Conservation (phyloP, 139 green algal genomes). For the Coelastrella sp. region DNA sequence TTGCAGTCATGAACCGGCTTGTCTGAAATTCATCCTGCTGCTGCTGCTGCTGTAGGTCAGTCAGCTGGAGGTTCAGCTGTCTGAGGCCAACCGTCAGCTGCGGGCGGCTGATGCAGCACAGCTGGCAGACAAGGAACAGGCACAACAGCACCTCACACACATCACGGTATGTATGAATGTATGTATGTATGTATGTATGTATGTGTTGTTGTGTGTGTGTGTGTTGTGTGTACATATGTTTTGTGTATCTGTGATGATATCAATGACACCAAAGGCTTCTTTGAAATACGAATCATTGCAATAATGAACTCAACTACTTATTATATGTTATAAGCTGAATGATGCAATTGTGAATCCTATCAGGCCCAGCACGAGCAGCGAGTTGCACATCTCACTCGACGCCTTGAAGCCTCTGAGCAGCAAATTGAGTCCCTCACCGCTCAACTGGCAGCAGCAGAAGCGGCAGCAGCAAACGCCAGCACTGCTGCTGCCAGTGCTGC, state of each 20-base stretch:
- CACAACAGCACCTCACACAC: slow-evolving; percentile 30
- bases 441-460: slow-evolving; percentile 39
- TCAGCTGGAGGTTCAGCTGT: not conserved
- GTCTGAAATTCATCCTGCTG: not conserved
- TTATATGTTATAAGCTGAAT: too few species aligned
- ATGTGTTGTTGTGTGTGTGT: not conserved
- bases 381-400: not conserved
- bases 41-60: slow-evolving; percentile 20
- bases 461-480: slow-evolving; percentile 17
- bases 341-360: not conserved
- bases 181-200: not conserved
- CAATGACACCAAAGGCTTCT: too few species aligned
- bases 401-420: not conserved
- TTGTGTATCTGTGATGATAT: not conserved
- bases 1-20: too few species aligned
- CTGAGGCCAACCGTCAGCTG: slow-evolving; percentile 11
- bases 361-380: slow-evolving; percentile 39
- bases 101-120: slow-evolving; percentile 8
- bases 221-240: not conserved
- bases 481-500: slow-evolving; percentile 23
- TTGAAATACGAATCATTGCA: too few species aligned
- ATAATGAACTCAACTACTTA: too few species aligned
- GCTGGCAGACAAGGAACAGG: slow-evolving; percentile 33
- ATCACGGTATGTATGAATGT: not conserved
- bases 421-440: not conserved